These are phyloP conservation scores for Calonectria montana DNA, from an alignment of 2,329 filamentous ascomycete species.

Conservation along the genomic window DNA sequence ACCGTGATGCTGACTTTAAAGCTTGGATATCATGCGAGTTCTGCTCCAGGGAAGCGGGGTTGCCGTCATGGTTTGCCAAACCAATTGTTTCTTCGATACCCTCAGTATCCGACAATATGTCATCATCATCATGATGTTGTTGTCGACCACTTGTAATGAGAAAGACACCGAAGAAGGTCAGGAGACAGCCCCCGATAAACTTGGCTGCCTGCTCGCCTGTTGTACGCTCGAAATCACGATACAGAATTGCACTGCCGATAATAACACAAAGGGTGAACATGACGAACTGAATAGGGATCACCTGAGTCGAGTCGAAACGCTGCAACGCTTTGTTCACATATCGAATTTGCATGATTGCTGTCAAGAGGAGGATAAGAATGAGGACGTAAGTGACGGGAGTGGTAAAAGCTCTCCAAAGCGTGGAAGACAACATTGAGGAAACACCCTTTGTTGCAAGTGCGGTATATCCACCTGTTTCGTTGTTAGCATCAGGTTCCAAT, in stretches of 20 bases:
- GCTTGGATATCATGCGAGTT: constrained; percentile 34
- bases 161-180: constrained; percentile 98
- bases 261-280: constrained; percentile 97
- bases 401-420: constrained; percentile 86
- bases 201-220: constrained; percentile 79
- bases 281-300: constrained; percentile 98
- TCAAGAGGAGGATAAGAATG: constrained; percentile 81
- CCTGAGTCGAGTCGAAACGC: constrained; percentile 95
- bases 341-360: constrained; percentile 95
- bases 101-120: constrained; percentile 64
- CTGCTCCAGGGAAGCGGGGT: constrained; percentile 25
- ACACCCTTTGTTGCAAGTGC: constrained; percentile 96
- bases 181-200: constrained; percentile 88
- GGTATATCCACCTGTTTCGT: constrained; percentile 85
- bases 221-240: constrained; percentile 92
- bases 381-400: constrained; percentile 93
- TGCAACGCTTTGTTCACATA: constrained; percentile 92
- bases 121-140: constrained; percentile 66
- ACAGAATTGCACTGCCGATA: constrained; percentile 90
- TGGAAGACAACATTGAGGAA: constrained; percentile 92
- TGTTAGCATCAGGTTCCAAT: constrained; percentile 22
- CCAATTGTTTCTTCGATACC: constrained; percentile 74
- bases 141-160: constrained; percentile 90
- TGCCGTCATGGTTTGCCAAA: constrained; percentile 62
- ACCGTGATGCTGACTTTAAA: constrained; percentile 54